Percentiles rank a stretch among this genome's conserved stretches.
These are phyloP conservation scores for Hypsizygus marmoreus DNA, from an alignment of 768 basidiomycete genomes.

Conservation along the genomic window DNA sequence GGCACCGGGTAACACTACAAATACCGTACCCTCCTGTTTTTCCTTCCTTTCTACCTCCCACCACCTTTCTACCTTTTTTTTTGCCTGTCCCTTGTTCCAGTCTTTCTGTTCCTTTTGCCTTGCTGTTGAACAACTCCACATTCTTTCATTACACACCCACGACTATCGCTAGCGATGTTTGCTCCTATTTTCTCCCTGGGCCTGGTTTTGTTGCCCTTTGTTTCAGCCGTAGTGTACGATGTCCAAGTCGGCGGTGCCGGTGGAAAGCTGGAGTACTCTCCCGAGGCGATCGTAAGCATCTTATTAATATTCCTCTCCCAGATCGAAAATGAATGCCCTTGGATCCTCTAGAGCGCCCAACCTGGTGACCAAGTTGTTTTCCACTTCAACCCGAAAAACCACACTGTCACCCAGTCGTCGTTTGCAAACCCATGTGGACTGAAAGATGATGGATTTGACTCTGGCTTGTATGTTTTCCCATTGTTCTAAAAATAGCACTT, in stretches of 20 bases:
- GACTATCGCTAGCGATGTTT: slow-evolving; percentile 47
- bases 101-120: slow-evolving; percentile 22
- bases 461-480: slow-evolving; percentile 52
- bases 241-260: slow-evolving; percentile 53
- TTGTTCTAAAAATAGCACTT: slow-evolving; percentile 3
- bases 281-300: slow-evolving; percentile 52
- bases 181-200: slow-evolving; percentile 42
- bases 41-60: slow-evolving; percentile 25
- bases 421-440: slow-evolving; percentile 55
- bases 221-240: slow-evolving; percentile 50
- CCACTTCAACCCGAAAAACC: slow-evolving; percentile 61
- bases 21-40: slow-evolving; percentile 10
- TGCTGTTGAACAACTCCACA: slow-evolving; percentile 23
- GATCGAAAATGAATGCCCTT: background rate
- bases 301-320: background rate
- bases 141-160: slow-evolving; percentile 35
- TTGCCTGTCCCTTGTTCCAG: slow-evolving; percentile 13
- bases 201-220: slow-evolving; percentile 52
- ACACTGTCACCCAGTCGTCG: slow-evolving; percentile 53
- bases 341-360: slow-evolving; percentile 38
- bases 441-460: slow-evolving; percentile 53
- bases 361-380: slow-evolving; percentile 63
- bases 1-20: slow-evolving; percentile 10
- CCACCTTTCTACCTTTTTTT: slow-evolving; percentile 27
- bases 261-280: slow-evolving; percentile 44